These are phyloP conservation scores for Solanum chaucha DNA, from an alignment of 257 asterid genomes.

Conservation along the genomic window DNA sequence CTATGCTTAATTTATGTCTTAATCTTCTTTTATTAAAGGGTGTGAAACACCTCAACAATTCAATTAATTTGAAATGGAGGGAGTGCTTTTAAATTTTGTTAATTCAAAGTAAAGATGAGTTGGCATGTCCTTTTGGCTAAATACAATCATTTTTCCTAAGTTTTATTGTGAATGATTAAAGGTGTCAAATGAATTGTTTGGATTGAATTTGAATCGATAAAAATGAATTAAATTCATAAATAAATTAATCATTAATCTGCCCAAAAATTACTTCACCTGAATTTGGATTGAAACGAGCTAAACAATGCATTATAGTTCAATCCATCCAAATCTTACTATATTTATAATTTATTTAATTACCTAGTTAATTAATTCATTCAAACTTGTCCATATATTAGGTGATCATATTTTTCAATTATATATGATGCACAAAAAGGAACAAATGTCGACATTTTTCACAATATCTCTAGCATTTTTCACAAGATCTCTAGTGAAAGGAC, in stretches of 20 bases:
- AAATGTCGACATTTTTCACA: not conserved
- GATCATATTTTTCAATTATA: not conserved
- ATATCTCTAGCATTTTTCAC: too few species aligned
- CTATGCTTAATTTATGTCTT: too few species aligned
- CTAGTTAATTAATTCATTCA: not conserved
- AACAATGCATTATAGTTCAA: not conserved
- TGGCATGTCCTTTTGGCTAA: not conserved
- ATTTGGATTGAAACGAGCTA: not conserved
- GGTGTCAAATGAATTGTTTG: not conserved
- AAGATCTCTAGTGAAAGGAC: not conserved
- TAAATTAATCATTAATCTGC: not conserved
- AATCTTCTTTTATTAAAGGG: too few species aligned
- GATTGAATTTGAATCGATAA: not conserved
- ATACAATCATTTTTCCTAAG: not conserved
- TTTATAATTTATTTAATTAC: not conserved
- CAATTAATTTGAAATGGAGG: too few species aligned
- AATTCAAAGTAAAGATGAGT: not conserved
- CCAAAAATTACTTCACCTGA: not conserved
- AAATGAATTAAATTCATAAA: not conserved
- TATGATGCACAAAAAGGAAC: not conserved
- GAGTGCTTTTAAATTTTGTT: not conserved
- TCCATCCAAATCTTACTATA: not conserved
- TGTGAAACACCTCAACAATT: too few species aligned
- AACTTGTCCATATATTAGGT: not conserved
- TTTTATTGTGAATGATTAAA: not conserved